Base-by-base conservation (phyloP, 208 protist genomes). In the Wallacemonas collosoma region DNA sequence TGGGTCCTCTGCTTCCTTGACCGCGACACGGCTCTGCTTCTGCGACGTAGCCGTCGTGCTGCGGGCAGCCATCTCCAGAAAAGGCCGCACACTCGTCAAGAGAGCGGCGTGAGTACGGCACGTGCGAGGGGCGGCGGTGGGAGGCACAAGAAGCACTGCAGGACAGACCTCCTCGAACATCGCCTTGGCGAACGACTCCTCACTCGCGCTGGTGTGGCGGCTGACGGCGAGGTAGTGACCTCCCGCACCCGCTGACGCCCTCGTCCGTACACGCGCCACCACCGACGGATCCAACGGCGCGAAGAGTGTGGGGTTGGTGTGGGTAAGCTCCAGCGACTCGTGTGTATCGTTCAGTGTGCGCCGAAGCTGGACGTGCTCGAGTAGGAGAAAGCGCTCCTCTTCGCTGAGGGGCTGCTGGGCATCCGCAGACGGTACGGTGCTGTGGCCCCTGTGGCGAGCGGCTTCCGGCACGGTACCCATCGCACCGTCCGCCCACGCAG, bases 311-410 rank as follows among this genome's bases (percentile, higher is more conserved):
- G 60, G n/a, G 0, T 38, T 36, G 60, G n/a, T 65, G 60, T 17
- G 4, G 3, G 17, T n/a, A 41, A 38, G 41, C 3, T 44, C 60
- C 38, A 36, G 44, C 41, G 41, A 3, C 14, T 45, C 60, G n/a
- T 17, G 11, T 41, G n/a, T 17, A 8, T 44, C 60, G 6, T 8
- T 65, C 40, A 65, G 40, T 14, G 40, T 48, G 15, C 60, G 36
- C 6, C 60, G 9, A 41, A 65, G 60, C 26, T 65, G 60, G 12
- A 65, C 41, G 60, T 65, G 60, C 43, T 65, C 60, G 40, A 65
- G 60, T 15, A 65, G 40, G 4, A 65, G 40, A 39, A 17, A 8
- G 7, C 60, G 60, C 60, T 65, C 60, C 60, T 65, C 60, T 0
- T 44, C 60, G 43, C 41, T 65, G 3, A 65, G 60, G 8, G 57